Evolutionary conservation across 2,329 filamentous ascomycete species (phyloP), one percentile per base, ranked within the genome.

Genomic region (Arachnomyces sp.): DNA sequence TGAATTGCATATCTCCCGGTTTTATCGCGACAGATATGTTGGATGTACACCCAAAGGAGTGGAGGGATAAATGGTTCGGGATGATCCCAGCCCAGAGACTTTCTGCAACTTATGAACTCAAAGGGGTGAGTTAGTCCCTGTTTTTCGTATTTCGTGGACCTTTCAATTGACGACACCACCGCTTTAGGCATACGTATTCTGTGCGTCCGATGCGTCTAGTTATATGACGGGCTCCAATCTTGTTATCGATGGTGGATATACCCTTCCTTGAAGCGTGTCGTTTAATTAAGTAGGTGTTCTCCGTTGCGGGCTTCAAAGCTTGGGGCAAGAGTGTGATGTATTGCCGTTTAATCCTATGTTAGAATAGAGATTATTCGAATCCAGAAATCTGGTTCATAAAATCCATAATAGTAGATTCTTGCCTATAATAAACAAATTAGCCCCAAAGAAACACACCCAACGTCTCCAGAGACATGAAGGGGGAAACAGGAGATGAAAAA

Each of bases 141-240:
- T 9, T 9, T 9, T 25, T 25, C 9, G 21, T n/a, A 9, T 25
- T 9, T 25, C 21, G 9, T 25, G 21, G 9, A 25, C 21, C 44
- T 25, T 9, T 25, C 21, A 9, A 25, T 9, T 25, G 9, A 25
- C 9, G 9, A 25, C 9, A 25, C 21, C 9, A n/a, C 21, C 9
- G 21, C 9, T 9, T 5, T 25, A 25, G 8, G 79, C 79, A 7
- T 90, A 82, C 61, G 61, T 89, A 37, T 88, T 85, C 63, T 69
- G 89, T 40, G 80, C 82, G 18, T 83, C 78, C 13, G 84, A 90
- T 59, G 84, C 84, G 4, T 75, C 79, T 14, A 82, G 79, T 31
- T 89, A 84, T 63, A 86, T 80, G 13, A 89, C 84, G 5, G 84
- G 77, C 0, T 67, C 73, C 11, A 79, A 86, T 57, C 69, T 88